These are phyloP conservation scores for Colletotrichum coccodes DNA, from an alignment of 2,329 filamentous ascomycete genomes.

Conservation along the genomic window DNA sequence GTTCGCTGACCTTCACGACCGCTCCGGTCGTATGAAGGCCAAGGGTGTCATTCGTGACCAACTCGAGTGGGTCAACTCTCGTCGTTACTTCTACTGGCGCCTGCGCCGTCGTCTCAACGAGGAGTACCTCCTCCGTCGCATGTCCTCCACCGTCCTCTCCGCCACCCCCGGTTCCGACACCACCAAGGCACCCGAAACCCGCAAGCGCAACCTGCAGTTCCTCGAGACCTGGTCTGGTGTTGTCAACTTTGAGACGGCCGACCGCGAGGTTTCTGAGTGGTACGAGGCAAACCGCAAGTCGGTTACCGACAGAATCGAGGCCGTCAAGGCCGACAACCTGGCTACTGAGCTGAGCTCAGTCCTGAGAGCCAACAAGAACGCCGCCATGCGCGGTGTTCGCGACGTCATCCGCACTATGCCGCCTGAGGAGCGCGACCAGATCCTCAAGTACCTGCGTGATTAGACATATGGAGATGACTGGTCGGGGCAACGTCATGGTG, in stretches of 20 bases:
- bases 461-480: conserved; percentile 35
- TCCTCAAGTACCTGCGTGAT: conserved; percentile 70
- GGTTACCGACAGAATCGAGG: conserved; percentile 85
- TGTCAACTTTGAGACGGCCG: conserved; percentile 79
- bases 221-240: conserved; percentile 87
- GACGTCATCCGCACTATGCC: conserved; percentile 88
- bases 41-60: conserved; percentile 91
- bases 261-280: conserved; percentile 89
- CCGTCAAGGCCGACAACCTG: conserved; percentile 79
- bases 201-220: conserved; percentile 76
- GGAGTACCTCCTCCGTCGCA: conserved; percentile 94
- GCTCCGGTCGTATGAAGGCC: conserved; percentile 96
- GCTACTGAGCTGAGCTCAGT: conserved; percentile 57
- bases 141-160: conserved; percentile 60
- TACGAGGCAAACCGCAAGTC: conserved; percentile 93
- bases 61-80: conserved; percentile 87
- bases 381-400: conserved; percentile 85
- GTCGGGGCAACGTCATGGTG: conserved; percentile 7
- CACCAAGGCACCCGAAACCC: conserved; percentile 60
- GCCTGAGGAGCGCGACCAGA: conserved; percentile 86
- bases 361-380: conserved; percentile 64
- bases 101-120: conserved; percentile 96
- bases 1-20: conserved; percentile 97
- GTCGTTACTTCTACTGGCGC: conserved; percentile 99
- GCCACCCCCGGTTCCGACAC: conserved; percentile 49